A percentile compares a stretch with the other conserved stretches of the same genome.
Evolutionary conservation across 768 basidiomycete species (phyloP).

Genomic region (Psilocybe sp.): DNA sequence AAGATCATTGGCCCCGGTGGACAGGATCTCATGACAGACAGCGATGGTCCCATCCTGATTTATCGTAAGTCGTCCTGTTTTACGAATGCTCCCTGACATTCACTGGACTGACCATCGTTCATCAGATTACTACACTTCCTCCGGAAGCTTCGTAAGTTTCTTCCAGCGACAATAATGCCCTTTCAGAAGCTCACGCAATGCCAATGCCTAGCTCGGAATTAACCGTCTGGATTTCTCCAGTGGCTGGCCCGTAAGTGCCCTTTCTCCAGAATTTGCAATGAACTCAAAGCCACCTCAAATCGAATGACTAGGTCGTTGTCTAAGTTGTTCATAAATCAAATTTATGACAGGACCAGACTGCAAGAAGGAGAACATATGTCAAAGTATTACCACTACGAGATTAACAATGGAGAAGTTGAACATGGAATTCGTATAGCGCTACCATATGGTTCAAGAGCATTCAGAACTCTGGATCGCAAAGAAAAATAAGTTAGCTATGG

Average conservation of each 20-base stretch:
- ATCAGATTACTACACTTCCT: conserved; percentile 49
- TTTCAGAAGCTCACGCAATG: not conserved
- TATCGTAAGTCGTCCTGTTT: conserved; percentile 38
- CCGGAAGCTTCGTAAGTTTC: conserved; percentile 37
- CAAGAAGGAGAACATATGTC: too few species aligned
- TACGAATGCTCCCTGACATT: not conserved
- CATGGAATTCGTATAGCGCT: too few species aligned
- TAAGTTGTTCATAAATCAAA: too few species aligned
- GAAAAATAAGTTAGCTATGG: too few species aligned
- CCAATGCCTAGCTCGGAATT: conserved; percentile 35
- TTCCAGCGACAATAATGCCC: not conserved
- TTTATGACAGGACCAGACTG: too few species aligned
- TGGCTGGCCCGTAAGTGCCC: conserved; percentile 44
- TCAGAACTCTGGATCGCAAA: too few species aligned
- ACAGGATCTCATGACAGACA: conserved; percentile 44
- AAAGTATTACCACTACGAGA: too few species aligned
- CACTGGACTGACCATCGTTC: not conserved
- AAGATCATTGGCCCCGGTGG: conserved; percentile 57
- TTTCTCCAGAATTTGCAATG: too few species aligned
- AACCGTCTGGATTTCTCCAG: conserved; percentile 46
- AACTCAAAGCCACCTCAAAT: too few species aligned
- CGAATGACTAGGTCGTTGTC: too few species aligned
- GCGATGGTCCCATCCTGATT: conserved; percentile 44
- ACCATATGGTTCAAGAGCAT: too few species aligned
- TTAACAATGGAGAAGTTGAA: too few species aligned